Percentiles rank a stretch among this genome's conserved stretches.
Conservation (phyloP, 1,284 basidiomycete genomes). For the Ceratobasidium sp. region DNA sequence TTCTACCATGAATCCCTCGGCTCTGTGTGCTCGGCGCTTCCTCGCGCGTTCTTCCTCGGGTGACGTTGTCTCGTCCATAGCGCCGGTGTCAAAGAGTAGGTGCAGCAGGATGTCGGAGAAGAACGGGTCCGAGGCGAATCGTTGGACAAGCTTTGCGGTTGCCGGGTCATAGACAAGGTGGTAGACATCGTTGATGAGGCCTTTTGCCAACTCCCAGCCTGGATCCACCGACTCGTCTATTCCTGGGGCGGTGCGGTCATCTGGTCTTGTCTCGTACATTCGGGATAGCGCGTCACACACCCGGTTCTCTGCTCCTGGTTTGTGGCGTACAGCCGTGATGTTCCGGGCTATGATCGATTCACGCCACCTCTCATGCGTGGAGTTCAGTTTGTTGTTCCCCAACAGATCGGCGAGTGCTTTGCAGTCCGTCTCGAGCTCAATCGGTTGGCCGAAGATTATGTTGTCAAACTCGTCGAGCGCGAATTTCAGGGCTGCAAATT, state of each 20-base stretch:
- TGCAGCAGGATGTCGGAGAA: constrained; percentile 33
- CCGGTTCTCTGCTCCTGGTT: constrained; percentile 46
- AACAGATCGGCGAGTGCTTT: constrained; percentile 50
- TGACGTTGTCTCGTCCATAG: neutral
- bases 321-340: constrained; percentile 46
- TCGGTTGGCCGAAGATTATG: constrained; percentile 47
- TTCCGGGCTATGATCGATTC: constrained; percentile 38
- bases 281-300: constrained; percentile 54
- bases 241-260: constrained; percentile 56
- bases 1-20: constrained; percentile 38
- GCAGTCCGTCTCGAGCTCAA: constrained; percentile 51
- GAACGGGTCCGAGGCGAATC: constrained; percentile 21
- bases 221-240: constrained; percentile 17
- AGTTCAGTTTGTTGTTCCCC: constrained; percentile 40
- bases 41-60: neutral
- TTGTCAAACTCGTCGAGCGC: constrained; percentile 49
- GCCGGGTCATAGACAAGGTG: neutral
- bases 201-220: constrained; percentile 29
- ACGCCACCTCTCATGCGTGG: constrained; percentile 43
- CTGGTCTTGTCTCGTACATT: constrained; percentile 55
- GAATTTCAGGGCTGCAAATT: constrained; percentile 52
- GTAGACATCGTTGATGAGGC: constrained; percentile 23
- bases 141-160: neutral
- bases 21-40: constrained; percentile 15
- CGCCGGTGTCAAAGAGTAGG: constrained; percentile 16